A percentile compares a stretch with the other conserved stretches of the same genome.
phyloP scores from a whole-genome alignment of 768 basidiomycete species.

The Punctularia strigosozonata region DNA sequence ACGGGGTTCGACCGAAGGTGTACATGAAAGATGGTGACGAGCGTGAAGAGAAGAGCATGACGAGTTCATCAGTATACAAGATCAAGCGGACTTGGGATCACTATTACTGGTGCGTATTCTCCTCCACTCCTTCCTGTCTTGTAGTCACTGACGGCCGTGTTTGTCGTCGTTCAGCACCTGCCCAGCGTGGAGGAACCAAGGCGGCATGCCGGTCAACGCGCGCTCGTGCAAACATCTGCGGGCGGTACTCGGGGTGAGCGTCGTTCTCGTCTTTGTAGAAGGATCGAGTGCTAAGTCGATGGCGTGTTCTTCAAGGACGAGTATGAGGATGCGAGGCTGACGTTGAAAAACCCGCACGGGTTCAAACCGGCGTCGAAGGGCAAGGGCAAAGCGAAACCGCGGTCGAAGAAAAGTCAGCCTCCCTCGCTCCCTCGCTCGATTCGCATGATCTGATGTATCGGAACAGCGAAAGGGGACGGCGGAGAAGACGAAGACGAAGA shows the following conservation, averaged over 20 bases:
- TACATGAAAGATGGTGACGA: neutral
- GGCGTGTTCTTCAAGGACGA: no score
- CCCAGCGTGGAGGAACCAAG: slow-evolving; percentile 8
- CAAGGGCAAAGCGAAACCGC: slow-evolving; percentile 4
- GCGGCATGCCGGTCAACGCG: slow-evolving; percentile 8
- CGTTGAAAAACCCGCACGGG: slow-evolving; percentile 14
- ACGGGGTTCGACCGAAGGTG: neutral
- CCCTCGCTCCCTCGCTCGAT: no score
- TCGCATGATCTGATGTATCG: no score
- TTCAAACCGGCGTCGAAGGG: slow-evolving; percentile 6
- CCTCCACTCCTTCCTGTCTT: neutral
- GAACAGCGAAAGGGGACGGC: neutral
- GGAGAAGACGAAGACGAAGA: slow-evolving; percentile 5
- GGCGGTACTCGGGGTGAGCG: slow-evolving; percentile 9
- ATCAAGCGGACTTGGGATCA: slow-evolving; percentile 29
- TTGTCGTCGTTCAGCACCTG: slow-evolving; percentile 1
- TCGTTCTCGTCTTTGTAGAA: no score
- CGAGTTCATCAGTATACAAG: slow-evolving; percentile 14
- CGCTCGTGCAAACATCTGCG: slow-evolving; percentile 14
- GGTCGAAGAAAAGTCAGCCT: no score
- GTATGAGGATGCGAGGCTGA: slow-evolving; percentile 22
- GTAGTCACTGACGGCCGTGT: neutral
- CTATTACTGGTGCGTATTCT: slow-evolving; percentile 22
- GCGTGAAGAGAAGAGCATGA: neutral
- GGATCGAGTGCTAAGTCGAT: no score